Evolutionary conservation across 177 flowering plant species (phyloP), one percentile per base, ranked within the genome.

Genomic region (Vitis hybrid): DNA sequence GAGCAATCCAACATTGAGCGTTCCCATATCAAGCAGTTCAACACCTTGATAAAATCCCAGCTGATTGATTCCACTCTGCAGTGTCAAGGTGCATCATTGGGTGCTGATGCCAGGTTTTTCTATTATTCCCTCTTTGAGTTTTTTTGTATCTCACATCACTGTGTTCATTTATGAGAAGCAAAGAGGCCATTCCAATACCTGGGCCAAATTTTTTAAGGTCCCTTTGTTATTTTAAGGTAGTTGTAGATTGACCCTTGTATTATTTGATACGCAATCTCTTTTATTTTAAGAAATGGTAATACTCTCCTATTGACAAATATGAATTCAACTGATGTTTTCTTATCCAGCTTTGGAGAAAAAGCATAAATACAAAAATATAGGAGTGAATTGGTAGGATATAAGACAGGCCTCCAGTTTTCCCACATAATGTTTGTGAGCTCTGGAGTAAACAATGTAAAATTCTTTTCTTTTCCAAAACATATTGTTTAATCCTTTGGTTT

Each of bases 31-130:
- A 39, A 39, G 8, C 56, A 60, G 2, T 63, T 10, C 67, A 62
- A 49, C 61, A 34, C 10, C 74, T 19, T 34, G 60, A 56, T 67
- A 52, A 66, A 6, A 51, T 59, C 21, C 62, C 58, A 32, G 26
- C 63, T 4, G 34, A 18, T 17, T 6, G 62, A 56, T 56, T 68
- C 54, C 39, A 48, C 30, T 68, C 8, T 7, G 34, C 17, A 1
- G 48, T 49, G 48, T 60, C 51, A 60, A 18, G 23, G 1, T 1
- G 51, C 23, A 68, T 58, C 48, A 45, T 17, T 39, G 65, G 48
- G 57, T 19, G 18, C 17, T 59, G 17, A 23, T 21, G 61, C 64
- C 51, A 49, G 49, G 18, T 49, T 12, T 64, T 19, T 49, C 56
- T 6, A 17, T n/a, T 23, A 50, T n/a, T 17, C 48, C 65, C 56